Evolutionary conservation across 2,329 filamentous ascomycete genomes (phyloP).

Genomic region (Botrytis pseudocinerea): DNA sequence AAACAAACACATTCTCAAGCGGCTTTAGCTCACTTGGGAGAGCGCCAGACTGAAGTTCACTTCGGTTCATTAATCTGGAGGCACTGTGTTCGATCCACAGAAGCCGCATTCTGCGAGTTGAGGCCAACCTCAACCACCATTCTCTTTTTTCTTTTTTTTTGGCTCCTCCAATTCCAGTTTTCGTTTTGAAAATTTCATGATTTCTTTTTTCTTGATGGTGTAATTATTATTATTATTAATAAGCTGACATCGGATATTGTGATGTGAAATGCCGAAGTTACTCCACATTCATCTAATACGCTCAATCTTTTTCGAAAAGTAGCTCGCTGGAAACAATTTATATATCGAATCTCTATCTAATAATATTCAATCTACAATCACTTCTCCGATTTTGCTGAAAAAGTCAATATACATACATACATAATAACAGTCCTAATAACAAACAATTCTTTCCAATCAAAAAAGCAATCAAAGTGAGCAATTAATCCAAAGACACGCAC

Average conservation of each 20-base stretch:
- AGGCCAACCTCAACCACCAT: neutral
- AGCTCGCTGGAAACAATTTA: too few relatives aligned
- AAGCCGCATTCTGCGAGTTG: conserved; percentile 24
- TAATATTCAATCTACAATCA: too few relatives aligned
- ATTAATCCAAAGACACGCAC: too few relatives aligned
- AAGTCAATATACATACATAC: too few relatives aligned
- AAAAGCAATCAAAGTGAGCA: too few relatives aligned
- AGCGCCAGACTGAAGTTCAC: conserved; percentile 22
- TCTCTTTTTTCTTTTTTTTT: neutral
- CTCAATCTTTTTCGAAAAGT: too few relatives aligned
- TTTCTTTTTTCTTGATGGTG: neutral
- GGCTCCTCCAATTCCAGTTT: neutral
- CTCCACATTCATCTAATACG: neutral
- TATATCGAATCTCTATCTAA: too few relatives aligned
- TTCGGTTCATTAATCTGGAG: conserved; percentile 14
- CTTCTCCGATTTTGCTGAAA: too few relatives aligned
- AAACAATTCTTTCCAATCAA: too few relatives aligned
- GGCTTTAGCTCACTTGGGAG: conserved; percentile 24
- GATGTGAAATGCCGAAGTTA: neutral
- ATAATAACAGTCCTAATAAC: too few relatives aligned
- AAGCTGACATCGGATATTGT: neutral
- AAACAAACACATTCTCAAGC: conserved; percentile 11
- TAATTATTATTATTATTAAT: too few relatives aligned
- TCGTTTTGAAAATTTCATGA: neutral
- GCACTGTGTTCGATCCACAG: conserved; percentile 21